Evolutionary conservation across 129 eudicot genomes (phyloP), one percentile per base, ranked within the genome.

Genomic region (Tagetes erecta): DNA sequence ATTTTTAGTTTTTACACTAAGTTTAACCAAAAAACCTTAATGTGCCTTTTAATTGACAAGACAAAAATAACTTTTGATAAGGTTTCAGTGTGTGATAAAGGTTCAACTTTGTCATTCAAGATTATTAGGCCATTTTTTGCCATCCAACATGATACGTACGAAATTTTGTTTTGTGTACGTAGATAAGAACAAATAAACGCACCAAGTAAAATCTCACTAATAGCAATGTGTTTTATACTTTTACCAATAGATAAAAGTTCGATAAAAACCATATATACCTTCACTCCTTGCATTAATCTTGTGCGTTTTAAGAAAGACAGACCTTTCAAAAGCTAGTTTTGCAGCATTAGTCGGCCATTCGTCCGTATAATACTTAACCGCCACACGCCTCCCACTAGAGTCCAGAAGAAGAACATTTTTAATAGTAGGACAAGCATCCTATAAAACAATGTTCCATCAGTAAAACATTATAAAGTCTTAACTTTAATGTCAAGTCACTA

Each of bases 211-310:
- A 44, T 44, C 8, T 10, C 49, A 44, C 27, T 44, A 8, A 1
- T 44, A 44, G 11, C 49, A 4, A 44, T 44, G 49, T 44, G 49
- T 44, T 44, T 44, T 7, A 7, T 10, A 44, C 27, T 8, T 8
- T 8, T 8, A 46, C 51, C 51, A 52, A 71, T 13, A 44, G 45
- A 44, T 40, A 47, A 57, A 56, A 45, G 49, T 76, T 42, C 6
- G 27, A 20, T 20, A 20, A 59, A 37, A 53, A 36, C 13, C 55
- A 41, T 82, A 20, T 20, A 20, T 20, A 87, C 98, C 94, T 87
- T 92, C 98, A 4, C 87, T 78, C 63, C 97, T 80, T 66, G 96
- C 97, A 92, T 84, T 85, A 2, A 93, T 85, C 87, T 92, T 92
- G 50, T 85, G 96, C 60, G 97, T 92, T 78, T 89, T 92, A 12